phyloP scores from a whole-genome alignment of 2,329 filamentous ascomycete species.

The Botrytis pseudocinerea region DNA sequence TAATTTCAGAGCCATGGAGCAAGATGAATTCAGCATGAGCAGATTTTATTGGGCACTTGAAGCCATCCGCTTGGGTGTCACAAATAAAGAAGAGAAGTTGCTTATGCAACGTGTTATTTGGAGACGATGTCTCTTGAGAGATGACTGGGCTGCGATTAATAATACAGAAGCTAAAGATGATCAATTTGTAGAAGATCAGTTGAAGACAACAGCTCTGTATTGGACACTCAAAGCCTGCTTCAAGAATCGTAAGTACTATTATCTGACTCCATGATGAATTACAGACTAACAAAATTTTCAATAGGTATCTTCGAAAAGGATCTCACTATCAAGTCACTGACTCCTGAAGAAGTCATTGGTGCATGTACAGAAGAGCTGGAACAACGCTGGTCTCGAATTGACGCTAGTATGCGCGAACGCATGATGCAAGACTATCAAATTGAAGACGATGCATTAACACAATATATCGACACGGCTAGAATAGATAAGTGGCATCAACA shows the following conservation, averaged over 20 bases:
- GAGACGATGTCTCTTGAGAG: slow-evolving; percentile 80
- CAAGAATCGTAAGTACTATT: slow-evolving; percentile 54
- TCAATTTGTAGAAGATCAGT: slow-evolving; percentile 59
- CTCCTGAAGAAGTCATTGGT: slow-evolving; percentile 56
- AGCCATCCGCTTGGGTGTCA: slow-evolving; percentile 48
- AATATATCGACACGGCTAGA: slow-evolving; percentile 65
- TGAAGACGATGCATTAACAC: slow-evolving; percentile 67
- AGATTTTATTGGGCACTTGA: slow-evolving; percentile 66
- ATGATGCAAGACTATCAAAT: slow-evolving; percentile 70
- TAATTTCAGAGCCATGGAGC: slow-evolving; percentile 45
- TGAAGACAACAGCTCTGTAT: slow-evolving; percentile 68
- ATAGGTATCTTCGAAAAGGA: slow-evolving; percentile 45
- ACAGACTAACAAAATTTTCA: neutral
- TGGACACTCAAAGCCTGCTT: slow-evolving; percentile 65
- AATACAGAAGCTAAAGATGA: slow-evolving; percentile 75
- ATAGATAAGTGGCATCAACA: slow-evolving; percentile 68
- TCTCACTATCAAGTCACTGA: slow-evolving; percentile 49
- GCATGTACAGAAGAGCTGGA: slow-evolving; percentile 63
- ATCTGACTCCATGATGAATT: slow-evolving; percentile 36
- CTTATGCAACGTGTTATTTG: slow-evolving; percentile 68
- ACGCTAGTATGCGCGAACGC: slow-evolving; percentile 64
- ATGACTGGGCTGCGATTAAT: slow-evolving; percentile 82
- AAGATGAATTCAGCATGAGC: slow-evolving; percentile 49
- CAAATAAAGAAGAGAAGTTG: slow-evolving; percentile 57
- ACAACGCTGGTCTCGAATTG: slow-evolving; percentile 58